Evolutionary conservation across 257 asterid genomes (phyloP).

Genomic region (Scutellaria barbata): DNA sequence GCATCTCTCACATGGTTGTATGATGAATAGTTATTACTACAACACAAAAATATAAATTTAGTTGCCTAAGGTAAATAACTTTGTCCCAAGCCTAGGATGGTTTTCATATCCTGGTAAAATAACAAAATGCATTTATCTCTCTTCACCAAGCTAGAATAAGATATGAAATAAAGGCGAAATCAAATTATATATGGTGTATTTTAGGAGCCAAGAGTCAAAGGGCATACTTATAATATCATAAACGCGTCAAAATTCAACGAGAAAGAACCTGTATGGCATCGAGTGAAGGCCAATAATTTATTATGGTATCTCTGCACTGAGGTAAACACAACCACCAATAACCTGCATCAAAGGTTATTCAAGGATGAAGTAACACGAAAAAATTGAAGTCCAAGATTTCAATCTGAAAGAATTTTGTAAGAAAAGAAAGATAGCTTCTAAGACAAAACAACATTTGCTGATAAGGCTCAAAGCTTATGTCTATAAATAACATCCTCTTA

Average conservation of each 20-base stretch:
- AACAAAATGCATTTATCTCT: background rate
- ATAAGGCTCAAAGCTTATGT: background rate
- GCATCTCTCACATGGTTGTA: too few species aligned
- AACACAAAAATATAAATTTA: background rate
- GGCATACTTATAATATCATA: background rate
- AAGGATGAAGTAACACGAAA: background rate
- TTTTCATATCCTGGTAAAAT: slow-evolving; percentile 1
- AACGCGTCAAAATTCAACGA: background rate
- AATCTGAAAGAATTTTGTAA: background rate
- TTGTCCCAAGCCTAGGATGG: slow-evolving; percentile 21
- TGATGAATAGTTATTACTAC: background rate
- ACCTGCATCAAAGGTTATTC: background rate
- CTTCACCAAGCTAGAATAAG: background rate
- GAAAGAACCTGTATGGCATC: background rate
- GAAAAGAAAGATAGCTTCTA: background rate
- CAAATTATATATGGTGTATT: slow-evolving; percentile 7
- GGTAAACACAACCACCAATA: background rate
- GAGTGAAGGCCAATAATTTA: background rate
- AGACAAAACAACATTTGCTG: background rate
- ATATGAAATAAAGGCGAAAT: background rate
- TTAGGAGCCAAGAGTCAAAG: background rate
- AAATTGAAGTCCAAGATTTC: background rate
- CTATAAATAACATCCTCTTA: background rate
- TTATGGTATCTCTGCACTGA: background rate
- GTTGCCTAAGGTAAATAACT: background rate